Conservation (phyloP, 2,329 filamentous ascomycete species). For the Dothideomycetes sp. region DNA sequence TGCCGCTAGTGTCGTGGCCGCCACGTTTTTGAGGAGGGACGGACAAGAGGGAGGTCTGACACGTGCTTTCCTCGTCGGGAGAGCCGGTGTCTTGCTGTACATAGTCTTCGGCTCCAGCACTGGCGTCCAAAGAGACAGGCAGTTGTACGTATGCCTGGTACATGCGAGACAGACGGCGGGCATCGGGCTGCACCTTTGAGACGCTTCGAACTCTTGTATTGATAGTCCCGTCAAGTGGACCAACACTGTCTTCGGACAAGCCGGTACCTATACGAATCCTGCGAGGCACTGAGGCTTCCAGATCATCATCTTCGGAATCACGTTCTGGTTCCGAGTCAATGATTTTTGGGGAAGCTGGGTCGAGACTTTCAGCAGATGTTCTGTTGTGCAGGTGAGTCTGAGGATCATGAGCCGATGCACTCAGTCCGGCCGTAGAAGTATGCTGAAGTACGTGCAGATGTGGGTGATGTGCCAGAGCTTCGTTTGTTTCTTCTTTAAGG, state of each 20-base stretch:
- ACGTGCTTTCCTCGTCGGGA: background rate
- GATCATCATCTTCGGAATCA: background rate
- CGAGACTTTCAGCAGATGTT: background rate
- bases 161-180: slow-evolving; percentile 6
- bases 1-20: background rate
- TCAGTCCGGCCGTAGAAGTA: too few relatives aligned
- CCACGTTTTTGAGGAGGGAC: background rate
- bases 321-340: background rate
- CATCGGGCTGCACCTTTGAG: too few relatives aligned
- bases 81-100: background rate
- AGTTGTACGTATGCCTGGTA: slow-evolving; percentile 7
- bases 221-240: too few relatives aligned
- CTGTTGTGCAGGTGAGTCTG: too few relatives aligned
- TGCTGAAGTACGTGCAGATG: too few relatives aligned
- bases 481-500: background rate
- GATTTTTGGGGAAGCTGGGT: background rate
- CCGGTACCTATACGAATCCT: too few relatives aligned
- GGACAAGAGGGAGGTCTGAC: background rate
- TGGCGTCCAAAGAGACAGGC: slow-evolving; percentile 4
- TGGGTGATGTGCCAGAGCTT: background rate
- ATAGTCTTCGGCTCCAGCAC: background rate
- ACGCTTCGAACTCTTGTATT: too few relatives aligned
- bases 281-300: background rate
- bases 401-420: too few relatives aligned
- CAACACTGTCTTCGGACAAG: too few relatives aligned